Base-by-base conservation (phyloP, 2,329 filamentous ascomycete genomes). In the Penicillium concentricum region DNA sequence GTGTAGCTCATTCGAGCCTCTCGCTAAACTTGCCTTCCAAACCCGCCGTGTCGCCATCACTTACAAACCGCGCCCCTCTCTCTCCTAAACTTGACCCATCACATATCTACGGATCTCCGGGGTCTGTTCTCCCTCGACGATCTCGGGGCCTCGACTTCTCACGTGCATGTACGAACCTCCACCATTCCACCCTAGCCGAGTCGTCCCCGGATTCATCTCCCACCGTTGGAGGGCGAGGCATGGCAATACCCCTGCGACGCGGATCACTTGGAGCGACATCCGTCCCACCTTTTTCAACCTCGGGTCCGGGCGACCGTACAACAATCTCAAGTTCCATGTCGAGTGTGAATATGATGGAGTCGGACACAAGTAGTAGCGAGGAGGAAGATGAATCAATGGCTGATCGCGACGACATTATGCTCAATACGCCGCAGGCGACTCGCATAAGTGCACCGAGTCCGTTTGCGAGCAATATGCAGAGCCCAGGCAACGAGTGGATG, bases 81-180 rank as follows among this genome's bases (percentile, higher is more conserved):
- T 96, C 91, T 2, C 92, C 92, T 16, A 92, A 95, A 72, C 84
- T 94, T 61, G 92, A 96, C 73, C 84, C 90, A 54, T 88, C 88
- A 20, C 89, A 92, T 64, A 91, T 87, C 46, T 96, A 95, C 78
- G 89, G 89, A 41, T 93, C 91, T 2, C 92, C 92, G 2, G 88
- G 90, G 26, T 95, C 92, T 52, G 89, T 96, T 45, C 82, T 97
- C 8, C 93, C 93, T 18, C 86, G 93, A 62, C 87, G 92, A 59
- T 97, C 92, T 30, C 86, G 93, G 54, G 93, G 93, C 42, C 81
- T 97, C 59, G 93, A 97, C 76, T 97, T 96, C 74, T 93, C 93
- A 39, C 85, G 93, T 64, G 92, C 92, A 12, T 94, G 91, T 60
- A 97, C 93, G 12, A 96, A 92, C 71, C 81, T 99, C 22, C 94